These are phyloP conservation scores for Zoysia japonica DNA, from an alignment of 176 grass and related monocot species.

Conservation along the genomic window DNA sequence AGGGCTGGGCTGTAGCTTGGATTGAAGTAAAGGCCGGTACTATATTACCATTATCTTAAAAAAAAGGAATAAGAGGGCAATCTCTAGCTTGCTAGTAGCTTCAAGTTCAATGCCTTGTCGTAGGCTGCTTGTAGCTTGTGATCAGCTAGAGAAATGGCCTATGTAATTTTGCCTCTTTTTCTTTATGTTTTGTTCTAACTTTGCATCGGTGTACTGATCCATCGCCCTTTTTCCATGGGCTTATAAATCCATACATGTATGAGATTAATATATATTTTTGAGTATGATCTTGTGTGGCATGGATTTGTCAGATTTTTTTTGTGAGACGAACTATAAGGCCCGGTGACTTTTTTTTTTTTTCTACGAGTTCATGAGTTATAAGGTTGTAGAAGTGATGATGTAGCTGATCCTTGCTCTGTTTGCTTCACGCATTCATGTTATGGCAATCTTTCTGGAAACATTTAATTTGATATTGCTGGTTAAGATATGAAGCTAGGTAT, in stretches of 20 bases:
- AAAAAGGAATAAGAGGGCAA: background rate
- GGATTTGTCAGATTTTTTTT: background rate
- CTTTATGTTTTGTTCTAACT: background rate
- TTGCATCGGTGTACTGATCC: background rate
- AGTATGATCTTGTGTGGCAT: background rate
- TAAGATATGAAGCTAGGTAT: background rate
- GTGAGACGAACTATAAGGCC: no score
- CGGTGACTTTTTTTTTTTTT: no score
- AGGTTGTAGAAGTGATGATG: no score
- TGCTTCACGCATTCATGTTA: no score
- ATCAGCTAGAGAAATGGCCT: background rate
- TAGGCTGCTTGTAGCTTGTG: background rate
- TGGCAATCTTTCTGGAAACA: background rate
- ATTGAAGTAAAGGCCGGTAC: no score
- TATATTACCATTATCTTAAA: no score
- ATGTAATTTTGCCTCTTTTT: constrained; percentile 4
- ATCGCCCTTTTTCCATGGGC: background rate
- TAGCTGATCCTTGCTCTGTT: no score
- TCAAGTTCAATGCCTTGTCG: background rate
- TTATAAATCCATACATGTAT: background rate
- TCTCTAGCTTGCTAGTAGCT: background rate
- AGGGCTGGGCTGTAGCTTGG: no score
- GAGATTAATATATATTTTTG: background rate
- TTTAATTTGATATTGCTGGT: background rate
- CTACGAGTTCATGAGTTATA: no score